These are phyloP conservation scores for Irpex sp. DNA, from an alignment of 1,284 basidiomycete genomes.

Conservation along the genomic window DNA sequence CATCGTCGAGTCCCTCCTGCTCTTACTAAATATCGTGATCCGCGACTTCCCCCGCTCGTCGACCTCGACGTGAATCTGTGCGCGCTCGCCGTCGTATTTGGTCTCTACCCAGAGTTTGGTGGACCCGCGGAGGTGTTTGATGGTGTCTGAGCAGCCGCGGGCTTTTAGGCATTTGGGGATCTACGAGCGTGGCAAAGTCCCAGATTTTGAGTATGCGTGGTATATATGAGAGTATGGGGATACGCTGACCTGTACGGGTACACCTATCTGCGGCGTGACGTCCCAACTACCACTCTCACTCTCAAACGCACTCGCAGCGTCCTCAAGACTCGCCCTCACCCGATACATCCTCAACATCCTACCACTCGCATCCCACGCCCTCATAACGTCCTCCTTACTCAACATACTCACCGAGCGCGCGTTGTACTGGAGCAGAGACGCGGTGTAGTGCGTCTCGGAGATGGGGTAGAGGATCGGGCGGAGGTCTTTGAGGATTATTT, in stretches of 20 bases:
- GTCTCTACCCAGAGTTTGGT: conserved; percentile 75
- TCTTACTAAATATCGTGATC: conserved; percentile 84
- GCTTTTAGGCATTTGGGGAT: conserved; percentile 82
- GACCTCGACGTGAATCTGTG: conserved; percentile 78
- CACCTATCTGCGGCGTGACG: conserved; percentile 35
- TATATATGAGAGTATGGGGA: not conserved
- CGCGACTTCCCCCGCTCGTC: conserved; percentile 31
- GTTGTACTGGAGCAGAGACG: conserved; percentile 52
- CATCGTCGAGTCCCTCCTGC: conserved; percentile 71
- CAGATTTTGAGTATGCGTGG: not conserved
- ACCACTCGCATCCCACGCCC: conserved; percentile 61
- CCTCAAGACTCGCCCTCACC: conserved; percentile 54
- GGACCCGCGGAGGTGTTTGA: conserved; percentile 43
- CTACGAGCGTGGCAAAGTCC: conserved; percentile 32
- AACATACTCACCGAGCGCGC: conserved; percentile 52
- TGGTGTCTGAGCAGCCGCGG: conserved; percentile 49
- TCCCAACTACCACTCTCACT: conserved; percentile 10
- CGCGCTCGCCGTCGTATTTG: conserved; percentile 89
- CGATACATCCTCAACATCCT: conserved; percentile 54
- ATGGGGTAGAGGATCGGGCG: conserved; percentile 73
- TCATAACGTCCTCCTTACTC: conserved; percentile 62
- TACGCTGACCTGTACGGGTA: conserved; percentile 51
- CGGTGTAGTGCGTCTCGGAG: conserved; percentile 40
- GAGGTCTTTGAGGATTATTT: conserved; percentile 84
- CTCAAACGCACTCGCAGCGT: conserved; percentile 46